Percentiles rank a stretch among this genome's conserved stretches.
Conservation (phyloP, 371 early-diverging fungal genomes). For the Sporodiniella umbellata region DNA sequence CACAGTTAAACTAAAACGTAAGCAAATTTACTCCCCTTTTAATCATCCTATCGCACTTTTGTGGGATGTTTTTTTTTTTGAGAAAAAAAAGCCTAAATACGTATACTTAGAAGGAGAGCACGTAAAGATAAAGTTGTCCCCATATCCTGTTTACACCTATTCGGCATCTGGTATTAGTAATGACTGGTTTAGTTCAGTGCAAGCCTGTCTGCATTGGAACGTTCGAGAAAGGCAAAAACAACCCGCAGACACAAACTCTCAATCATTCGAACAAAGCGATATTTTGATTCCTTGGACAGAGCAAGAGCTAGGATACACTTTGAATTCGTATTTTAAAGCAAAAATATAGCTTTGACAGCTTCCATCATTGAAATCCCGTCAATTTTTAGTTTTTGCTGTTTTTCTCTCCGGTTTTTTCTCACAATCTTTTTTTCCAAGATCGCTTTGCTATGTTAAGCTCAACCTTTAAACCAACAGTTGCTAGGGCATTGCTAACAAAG, state of each 20-base stretch:
- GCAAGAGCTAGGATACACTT: slow-evolving; percentile 11
- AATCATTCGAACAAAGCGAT: slow-evolving; percentile 6
- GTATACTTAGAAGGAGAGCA: slow-evolving; percentile 84
- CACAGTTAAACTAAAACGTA: slow-evolving; percentile 76
- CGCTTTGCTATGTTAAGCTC: too few species aligned
- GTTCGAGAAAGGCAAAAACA: slow-evolving; percentile 67
- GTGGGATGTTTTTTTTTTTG: too few species aligned
- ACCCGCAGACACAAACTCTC: not conserved
- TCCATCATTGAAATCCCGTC: too few species aligned
- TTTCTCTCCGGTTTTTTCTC: too few species aligned
- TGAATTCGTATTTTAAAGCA: not conserved
- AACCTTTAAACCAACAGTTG: too few species aligned
- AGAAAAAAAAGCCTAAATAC: too few species aligned
- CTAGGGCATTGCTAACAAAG: too few species aligned
- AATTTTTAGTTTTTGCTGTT: too few species aligned
- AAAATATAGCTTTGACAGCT: not conserved
- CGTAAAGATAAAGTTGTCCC: slow-evolving; percentile 79
- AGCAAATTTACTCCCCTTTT: too few species aligned
- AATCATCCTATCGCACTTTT: too few species aligned
- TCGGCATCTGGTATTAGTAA: slow-evolving; percentile 48
- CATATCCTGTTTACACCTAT: slow-evolving; percentile 81
- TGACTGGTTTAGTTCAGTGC: slow-evolving; percentile 83
- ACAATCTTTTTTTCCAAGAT: too few species aligned
- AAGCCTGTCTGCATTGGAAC: slow-evolving; percentile 82
- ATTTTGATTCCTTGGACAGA: slow-evolving; percentile 26